Evolutionary conservation across 208 protist species (phyloP), one percentile per base, ranked within the genome.

Genomic region (Acanthamoeba healyi): DNA sequence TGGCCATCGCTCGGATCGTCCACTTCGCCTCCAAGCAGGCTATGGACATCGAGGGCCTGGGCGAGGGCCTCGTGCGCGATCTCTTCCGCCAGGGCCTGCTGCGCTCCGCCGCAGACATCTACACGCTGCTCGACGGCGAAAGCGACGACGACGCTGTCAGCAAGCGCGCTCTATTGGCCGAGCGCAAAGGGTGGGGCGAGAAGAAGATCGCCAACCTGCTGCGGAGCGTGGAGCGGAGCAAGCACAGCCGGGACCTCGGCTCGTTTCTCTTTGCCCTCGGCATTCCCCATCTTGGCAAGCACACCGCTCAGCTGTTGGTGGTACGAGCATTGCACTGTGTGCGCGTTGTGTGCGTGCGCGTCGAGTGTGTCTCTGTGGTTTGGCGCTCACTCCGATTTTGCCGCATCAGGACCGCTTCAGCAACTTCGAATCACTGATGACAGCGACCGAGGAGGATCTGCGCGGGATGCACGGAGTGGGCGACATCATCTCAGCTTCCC

Each of bases 21-120:
- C n/a, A 61, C 32, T 96, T 95, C 82, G 95, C 93, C 10, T 87
- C 79, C 32, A 95, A 95, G 38, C 29, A 74, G 6, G 89, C 65
- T 15, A 96, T 96, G 94, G 49, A 94, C 70, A 95, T 96, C 32
- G 32, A 46, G 46, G 91, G 94, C 22, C 42, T 96, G 24, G 95
- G 95, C 42, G 72, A 94, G 32, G 40, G 70, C 34, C n/a, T 54
- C 46, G 65, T 94, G 26, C 42, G 44, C n/a, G 49, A 63, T 24
- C 92, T 94, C 40, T 54, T 56, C 24, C 26, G 49, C 7, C 79
- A 90, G 51, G 63, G 54, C 34, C 54, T 67, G 26, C 19, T 77
- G 19, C 84, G 54, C 38, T 56, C 84, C 0, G 26, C 61, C 4
- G 19, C n/a, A 26, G 61, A 86, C 42, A 36, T 86, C 61, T 94